A percentile compares a stretch with the other conserved stretches of the same genome.
Evolutionary conservation across 306 rosid species (phyloP).

Genomic region (Vigna radiata): DNA sequence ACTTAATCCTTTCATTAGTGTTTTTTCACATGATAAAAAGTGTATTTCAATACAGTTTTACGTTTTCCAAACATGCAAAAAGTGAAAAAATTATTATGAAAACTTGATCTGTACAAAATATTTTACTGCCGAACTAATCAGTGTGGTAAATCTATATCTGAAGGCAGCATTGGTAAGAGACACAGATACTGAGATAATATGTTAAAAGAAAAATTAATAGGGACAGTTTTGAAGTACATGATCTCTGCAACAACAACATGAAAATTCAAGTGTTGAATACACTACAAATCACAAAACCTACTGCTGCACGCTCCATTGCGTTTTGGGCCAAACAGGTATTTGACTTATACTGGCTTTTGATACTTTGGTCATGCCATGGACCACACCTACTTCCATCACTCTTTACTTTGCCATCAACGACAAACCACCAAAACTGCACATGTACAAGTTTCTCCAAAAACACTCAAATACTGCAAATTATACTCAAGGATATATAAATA

Average conservation of each 20-base stretch:
- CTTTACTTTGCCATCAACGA: background rate
- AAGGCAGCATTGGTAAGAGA: no score
- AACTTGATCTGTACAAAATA: no score
- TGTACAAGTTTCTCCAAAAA: background rate
- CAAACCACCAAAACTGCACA: background rate
- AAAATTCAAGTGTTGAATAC: background rate
- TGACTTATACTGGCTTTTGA: background rate
- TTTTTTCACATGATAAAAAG: background rate
- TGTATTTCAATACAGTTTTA: background rate
- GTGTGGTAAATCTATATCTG: no score
- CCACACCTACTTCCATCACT: background rate
- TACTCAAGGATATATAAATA: background rate
- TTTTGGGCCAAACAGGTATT: slow-evolving; percentile 7
- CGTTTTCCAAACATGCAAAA: background rate
- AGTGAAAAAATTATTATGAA: background rate
- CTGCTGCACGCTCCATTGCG: background rate
- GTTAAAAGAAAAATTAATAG: background rate
- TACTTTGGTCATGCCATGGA: slow-evolving; percentile 7
- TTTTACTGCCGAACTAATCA: no score
- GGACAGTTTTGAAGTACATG: background rate
- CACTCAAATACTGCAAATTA: background rate
- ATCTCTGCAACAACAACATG: background rate
- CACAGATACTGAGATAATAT: no score
- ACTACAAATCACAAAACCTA: background rate
- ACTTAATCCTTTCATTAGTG: background rate